Evolutionary conservation across 306 rosid species (phyloP).

Genomic region (Cucurbita ficifolia): DNA sequence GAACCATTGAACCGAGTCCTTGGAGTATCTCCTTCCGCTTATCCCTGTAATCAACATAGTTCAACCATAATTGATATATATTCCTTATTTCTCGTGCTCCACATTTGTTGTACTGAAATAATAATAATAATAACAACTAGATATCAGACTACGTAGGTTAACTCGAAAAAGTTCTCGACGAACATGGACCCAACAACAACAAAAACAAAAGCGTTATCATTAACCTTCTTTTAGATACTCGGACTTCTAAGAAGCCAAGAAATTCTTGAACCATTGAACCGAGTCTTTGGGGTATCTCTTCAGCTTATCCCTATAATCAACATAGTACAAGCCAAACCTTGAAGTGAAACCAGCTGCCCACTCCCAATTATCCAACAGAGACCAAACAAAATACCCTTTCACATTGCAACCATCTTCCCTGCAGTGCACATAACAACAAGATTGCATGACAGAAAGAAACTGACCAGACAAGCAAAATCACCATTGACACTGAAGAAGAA

Average conservation of each 20-base stretch:
- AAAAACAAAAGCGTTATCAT: background rate
- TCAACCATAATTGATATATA: too few relatives aligned
- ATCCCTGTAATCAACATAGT: slow-evolving; percentile 40
- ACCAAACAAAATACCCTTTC: slow-evolving; percentile 74
- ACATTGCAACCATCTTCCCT: slow-evolving; percentile 85
- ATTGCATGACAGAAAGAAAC: background rate
- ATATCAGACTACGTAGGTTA: too few relatives aligned
- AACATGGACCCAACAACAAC: background rate
- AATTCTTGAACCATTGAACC: slow-evolving; percentile 57
- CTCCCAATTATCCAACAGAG: slow-evolving; percentile 72
- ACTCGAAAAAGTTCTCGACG: background rate
- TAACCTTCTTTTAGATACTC: background rate
- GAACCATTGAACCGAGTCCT: slow-evolving; percentile 61
- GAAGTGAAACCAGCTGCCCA: slow-evolving; percentile 65
- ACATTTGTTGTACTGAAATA: too few relatives aligned
- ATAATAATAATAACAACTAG: too few relatives aligned
- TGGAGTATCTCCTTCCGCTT: slow-evolving; percentile 82
- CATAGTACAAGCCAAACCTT: slow-evolving; percentile 61
- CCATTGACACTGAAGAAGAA: background rate
- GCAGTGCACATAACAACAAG: background rate
- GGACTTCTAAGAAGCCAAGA: slow-evolving; percentile 30
- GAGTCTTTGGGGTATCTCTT: slow-evolving; percentile 80
- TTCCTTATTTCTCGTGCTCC: too few relatives aligned
- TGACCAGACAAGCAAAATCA: background rate
- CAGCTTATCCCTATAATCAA: slow-evolving; percentile 56